phyloP scores from a whole-genome alignment of 1,139 yeast species.

The Lodderomyces elongisporus region DNA sequence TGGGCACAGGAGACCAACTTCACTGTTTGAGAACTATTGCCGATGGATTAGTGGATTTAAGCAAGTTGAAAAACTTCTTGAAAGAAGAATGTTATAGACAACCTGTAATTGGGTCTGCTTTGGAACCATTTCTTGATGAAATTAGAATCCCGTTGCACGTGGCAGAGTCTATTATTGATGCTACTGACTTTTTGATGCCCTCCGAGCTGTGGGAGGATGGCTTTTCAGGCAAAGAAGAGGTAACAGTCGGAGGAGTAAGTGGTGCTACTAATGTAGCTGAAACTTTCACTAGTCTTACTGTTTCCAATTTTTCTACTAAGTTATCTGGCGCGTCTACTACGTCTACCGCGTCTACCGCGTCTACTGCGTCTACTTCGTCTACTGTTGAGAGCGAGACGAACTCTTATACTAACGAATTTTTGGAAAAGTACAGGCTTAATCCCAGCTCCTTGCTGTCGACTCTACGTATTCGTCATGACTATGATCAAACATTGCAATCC shows the following conservation, averaged over 20 bases:
- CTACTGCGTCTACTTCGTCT: too few relatives aligned
- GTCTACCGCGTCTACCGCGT: too few relatives aligned
- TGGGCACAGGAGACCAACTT: constrained; percentile 33
- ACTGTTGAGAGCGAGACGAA: too few relatives aligned
- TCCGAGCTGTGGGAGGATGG: constrained; percentile 4
- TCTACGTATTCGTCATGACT: constrained; percentile 27
- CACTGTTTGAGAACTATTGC: constrained; percentile 28
- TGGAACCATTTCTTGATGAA: constrained; percentile 19
- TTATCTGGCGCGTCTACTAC: too few relatives aligned
- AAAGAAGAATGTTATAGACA: constrained; percentile 13
- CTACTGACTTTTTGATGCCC: constrained; percentile 20
- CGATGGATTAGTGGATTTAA: constrained; percentile 27
- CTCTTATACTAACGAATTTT: too few relatives aligned
- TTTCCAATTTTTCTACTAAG: background rate
- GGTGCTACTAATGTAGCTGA: constrained; percentile 3
- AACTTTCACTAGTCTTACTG: too few relatives aligned
- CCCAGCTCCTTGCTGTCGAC: too few relatives aligned
- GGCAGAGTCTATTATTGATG: constrained; percentile 22
- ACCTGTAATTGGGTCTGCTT: constrained; percentile 9
- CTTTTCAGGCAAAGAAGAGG: constrained; percentile 7
- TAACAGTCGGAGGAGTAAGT: constrained; percentile 7
- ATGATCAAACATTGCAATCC: constrained; percentile 20
- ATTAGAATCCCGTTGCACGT: constrained; percentile 28
- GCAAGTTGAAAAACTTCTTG: constrained; percentile 21
- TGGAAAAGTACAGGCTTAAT: constrained; percentile 24